phyloP scores from a whole-genome alignment of 805 yeast species.

The Lipomyces mesembrius region DNA sequence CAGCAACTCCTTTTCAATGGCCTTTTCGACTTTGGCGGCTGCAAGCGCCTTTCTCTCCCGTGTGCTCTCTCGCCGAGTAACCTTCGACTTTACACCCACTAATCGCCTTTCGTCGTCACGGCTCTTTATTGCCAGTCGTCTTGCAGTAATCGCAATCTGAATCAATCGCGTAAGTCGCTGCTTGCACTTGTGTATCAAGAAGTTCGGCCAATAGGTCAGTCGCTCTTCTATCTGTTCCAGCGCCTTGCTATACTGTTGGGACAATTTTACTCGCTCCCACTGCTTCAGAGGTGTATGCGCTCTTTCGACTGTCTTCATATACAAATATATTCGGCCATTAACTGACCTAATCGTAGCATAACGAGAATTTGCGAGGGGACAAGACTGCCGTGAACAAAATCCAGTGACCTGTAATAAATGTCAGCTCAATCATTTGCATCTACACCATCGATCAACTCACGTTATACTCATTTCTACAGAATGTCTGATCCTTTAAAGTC shows the following conservation, averaged over 20 bases:
- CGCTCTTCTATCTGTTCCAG: constrained; percentile 86
- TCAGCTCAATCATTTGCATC: neutral
- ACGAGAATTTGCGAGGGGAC: constrained; percentile 93
- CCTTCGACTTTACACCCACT: constrained; percentile 91
- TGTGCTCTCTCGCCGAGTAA: constrained; percentile 89
- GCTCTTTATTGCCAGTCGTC: constrained; percentile 79
- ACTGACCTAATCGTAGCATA: constrained; percentile 85
- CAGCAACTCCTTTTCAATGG: constrained; percentile 92
- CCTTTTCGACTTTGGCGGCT: constrained; percentile 95
- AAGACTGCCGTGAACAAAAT: constrained; percentile 86
- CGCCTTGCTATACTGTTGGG: constrained; percentile 87
- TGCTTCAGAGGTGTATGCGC: constrained; percentile 91
- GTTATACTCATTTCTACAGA: constrained; percentile 95
- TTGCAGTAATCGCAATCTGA: constrained; percentile 93
- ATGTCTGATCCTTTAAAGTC: constrained; percentile 85
- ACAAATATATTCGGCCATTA: constrained; percentile 78
- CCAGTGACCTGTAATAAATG: constrained; percentile 60
- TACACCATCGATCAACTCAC: constrained; percentile 44
- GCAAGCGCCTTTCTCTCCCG: constrained; percentile 95
- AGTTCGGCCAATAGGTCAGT: constrained; percentile 90
- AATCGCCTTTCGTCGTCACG: constrained; percentile 86
- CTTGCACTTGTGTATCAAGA: constrained; percentile 88
- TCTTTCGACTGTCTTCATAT: constrained; percentile 97
- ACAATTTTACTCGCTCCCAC: constrained; percentile 93
- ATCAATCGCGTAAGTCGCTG: constrained; percentile 93